Evolutionary conservation across 2,329 filamentous ascomycete genomes (phyloP).

Genomic region (Coniella vitis): DNA sequence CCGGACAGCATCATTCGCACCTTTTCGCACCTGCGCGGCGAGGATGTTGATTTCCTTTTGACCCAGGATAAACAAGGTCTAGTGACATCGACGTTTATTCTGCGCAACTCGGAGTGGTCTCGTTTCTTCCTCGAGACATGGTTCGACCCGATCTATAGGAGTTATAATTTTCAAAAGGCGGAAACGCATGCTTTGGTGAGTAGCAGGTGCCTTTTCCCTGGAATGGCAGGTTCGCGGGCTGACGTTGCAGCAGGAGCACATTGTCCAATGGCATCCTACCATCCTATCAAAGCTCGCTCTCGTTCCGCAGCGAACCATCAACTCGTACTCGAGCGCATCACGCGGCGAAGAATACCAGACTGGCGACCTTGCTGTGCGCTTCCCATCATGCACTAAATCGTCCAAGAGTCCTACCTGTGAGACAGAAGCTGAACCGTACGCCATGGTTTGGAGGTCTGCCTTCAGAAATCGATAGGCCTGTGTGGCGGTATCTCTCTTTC

Average conservation of each 20-base stretch:
- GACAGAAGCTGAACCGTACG: conserved; percentile 55
- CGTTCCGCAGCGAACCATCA: conserved; percentile 78
- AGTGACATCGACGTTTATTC: conserved; percentile 67
- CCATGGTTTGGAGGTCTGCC: conserved; percentile 38
- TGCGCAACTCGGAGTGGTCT: conserved; percentile 83
- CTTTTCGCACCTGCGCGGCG: conserved; percentile 70
- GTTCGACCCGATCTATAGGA: conserved; percentile 91
- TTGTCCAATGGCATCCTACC: conserved; percentile 94
- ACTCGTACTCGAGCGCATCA: conserved; percentile 60
- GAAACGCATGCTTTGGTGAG: conserved; percentile 84
- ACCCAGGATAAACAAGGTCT: conserved; percentile 81
- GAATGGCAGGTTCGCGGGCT: too few species aligned
- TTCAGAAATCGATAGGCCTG: conserved; percentile 35
- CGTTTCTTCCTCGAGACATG: conserved; percentile 90
- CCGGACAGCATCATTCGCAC: conserved; percentile 97
- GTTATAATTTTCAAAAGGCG: conserved; percentile 93
- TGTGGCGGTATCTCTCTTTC: not conserved
- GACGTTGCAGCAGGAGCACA: conserved; percentile 84
- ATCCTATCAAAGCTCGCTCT: conserved; percentile 84
- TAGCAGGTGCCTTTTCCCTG: too few species aligned
- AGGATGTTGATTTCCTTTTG: conserved; percentile 73
- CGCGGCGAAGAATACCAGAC: conserved; percentile 65
- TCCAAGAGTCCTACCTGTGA: conserved; percentile 56
- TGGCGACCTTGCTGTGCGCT: conserved; percentile 77
- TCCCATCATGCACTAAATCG: conserved; percentile 61